Evolutionary conservation across 768 basidiomycete genomes (phyloP), one percentile per base, ranked within the genome.

Genomic region (Gloeophyllum trabeum): DNA sequence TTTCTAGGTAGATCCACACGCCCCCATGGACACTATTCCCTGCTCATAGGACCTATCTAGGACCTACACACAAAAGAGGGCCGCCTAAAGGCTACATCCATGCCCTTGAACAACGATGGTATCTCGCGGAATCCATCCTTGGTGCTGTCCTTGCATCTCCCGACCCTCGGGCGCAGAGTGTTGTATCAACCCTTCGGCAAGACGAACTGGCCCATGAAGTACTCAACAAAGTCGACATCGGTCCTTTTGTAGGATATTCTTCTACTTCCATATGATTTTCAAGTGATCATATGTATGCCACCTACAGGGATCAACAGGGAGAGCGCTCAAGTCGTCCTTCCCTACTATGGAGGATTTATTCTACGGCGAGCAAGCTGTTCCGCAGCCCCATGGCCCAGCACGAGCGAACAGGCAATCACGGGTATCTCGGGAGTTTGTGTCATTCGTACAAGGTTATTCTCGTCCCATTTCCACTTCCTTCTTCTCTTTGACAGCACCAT

Each of bases 41-140:
- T n/a, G n/a, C n/a, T 1, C 22, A 21, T 44, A 23, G 22, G 32
- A 12, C 37, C 20, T 37, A 39, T 43, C 12, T 42, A 86, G 84
- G 80, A 34, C 82, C 82, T 0, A 83, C 79, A 53, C 81, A 81
- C 57, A 84, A 83, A 54, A 79, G 88, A 6, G 89, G 88, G 6
- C 84, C 84, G 6, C 85, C 86, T 4, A 88, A 88, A 54, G 90
- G 90, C 18, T 93, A 93, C 57, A 91, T 93, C 39, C 86, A 91
- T 57, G 89, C 89, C 26, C 89, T 93, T 41, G 90, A 93, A 62
- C 83, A 86, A 46, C 63, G 89, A 52, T 84, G 90, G 78, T 89
- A 93, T 51, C 86, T 91, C 55, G 84, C 92, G 51, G 91, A 93
- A 60, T 84, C 88, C 12, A 64, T 93, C n/a, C 68, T 93, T 4